phyloP scores from a whole-genome alignment of 2,329 filamentous ascomycete genomes.

The Metarhizium album region DNA sequence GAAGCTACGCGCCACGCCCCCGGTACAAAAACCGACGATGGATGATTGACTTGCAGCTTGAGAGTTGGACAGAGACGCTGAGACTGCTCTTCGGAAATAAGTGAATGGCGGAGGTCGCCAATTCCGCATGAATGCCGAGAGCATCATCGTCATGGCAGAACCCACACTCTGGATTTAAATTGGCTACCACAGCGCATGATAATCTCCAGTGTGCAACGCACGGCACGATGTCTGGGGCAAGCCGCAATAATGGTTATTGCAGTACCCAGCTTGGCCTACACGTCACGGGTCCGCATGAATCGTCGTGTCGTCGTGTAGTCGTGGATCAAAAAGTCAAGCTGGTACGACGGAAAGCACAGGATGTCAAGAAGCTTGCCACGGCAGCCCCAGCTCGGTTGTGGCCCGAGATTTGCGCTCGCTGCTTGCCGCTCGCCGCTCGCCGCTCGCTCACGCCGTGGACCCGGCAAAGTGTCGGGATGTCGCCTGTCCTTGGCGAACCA shows the following conservation, averaged over 20 bases:
- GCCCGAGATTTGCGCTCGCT: conserved; percentile 5
- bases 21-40: no score
- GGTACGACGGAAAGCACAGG: no score
- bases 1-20: no score
- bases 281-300: neutral
- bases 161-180: neutral
- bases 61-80: no score
- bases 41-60: no score
- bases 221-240: neutral
- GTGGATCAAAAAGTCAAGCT: no score
- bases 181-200: neutral
- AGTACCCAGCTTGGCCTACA: conserved; percentile 1
- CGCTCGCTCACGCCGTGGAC: conserved; percentile 1
- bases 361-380: neutral
- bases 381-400: neutral
- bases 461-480: neutral
- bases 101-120: no score
- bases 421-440: no score
- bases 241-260: neutral
- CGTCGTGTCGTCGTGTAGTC: no score
- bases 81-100: no score
- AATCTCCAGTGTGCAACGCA: neutral
- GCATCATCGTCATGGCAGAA: neutral
- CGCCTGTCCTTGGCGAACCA: no score
- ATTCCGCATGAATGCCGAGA: neutral